These are phyloP conservation scores for Macadamia integrifolia DNA, from an alignment of 164 flowering plant genomes.

Conservation along the genomic window DNA sequence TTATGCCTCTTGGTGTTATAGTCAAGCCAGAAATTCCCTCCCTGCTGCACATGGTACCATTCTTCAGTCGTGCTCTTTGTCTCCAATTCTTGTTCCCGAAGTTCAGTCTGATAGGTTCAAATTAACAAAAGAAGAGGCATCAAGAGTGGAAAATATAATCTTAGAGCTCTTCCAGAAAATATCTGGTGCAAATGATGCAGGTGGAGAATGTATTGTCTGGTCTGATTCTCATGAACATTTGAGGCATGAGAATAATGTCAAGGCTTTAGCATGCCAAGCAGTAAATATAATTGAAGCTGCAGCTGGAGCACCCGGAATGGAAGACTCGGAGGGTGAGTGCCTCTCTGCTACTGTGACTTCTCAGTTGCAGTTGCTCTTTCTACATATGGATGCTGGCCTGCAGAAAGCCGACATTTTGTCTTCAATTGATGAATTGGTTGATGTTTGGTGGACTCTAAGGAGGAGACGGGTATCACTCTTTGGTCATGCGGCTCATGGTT, in stretches of 20 bases:
- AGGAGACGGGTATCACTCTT: constrained; percentile 76
- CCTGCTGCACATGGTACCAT: constrained; percentile 24
- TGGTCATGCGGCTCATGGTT: constrained; percentile 88
- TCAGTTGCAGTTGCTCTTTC: constrained; percentile 45
- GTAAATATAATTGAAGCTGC: constrained; percentile 63
- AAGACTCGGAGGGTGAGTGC: constrained; percentile 42
- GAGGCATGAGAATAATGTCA: constrained; percentile 19
- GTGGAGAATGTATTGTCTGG: constrained; percentile 19
- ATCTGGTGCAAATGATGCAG: constrained; percentile 18
- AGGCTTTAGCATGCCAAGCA: constrained; percentile 47
- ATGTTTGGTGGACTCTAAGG: constrained; percentile 77
- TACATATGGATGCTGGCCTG: constrained; percentile 27
- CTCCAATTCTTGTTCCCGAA: constrained; percentile 58
- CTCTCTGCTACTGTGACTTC: constrained; percentile 48
- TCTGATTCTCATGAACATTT: constrained; percentile 29
- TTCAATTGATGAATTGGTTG: constrained; percentile 45
- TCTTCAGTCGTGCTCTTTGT: constrained; percentile 47
- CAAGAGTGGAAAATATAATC: constrained; percentile 40
- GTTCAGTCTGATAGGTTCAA: constrained; percentile 43
- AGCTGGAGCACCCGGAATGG: constrained; percentile 70
- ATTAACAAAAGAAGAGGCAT: constrained; percentile 63
- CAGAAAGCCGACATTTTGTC: constrained; percentile 31
- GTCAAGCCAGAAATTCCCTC: constrained; percentile 51
- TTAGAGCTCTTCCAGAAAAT: constrained; percentile 26
- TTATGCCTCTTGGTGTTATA: constrained; percentile 94